Percentiles rank a stretch among this genome's conserved stretches.
These are phyloP conservation scores for Rhodomyrtus psidioides DNA, from an alignment of 441 rosid genomes.

Conservation along the genomic window DNA sequence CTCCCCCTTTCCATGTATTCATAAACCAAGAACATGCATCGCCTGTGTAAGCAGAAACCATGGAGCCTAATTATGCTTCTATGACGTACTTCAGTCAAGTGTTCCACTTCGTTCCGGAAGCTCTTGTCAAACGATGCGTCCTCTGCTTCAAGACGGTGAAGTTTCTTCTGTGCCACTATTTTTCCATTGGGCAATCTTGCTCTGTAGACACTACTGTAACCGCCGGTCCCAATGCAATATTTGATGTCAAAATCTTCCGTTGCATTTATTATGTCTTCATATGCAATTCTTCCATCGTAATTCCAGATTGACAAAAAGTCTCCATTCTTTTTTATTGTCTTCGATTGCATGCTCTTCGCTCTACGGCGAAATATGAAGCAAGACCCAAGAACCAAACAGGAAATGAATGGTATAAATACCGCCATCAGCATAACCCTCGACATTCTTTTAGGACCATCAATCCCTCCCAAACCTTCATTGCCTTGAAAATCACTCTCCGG, in stretches of 20 bases:
- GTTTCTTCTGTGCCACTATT: background rate
- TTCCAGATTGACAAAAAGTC: too few relatives aligned
- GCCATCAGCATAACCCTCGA: accelerated
- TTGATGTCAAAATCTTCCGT: background rate
- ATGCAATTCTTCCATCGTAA: background rate
- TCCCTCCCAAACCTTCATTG: background rate
- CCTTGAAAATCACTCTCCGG: accelerated
- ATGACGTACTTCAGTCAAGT: background rate
- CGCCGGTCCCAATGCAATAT: background rate
- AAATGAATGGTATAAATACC: too few relatives aligned
- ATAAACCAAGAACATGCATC: background rate
- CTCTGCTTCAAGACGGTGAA: background rate
- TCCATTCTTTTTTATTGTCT: background rate
- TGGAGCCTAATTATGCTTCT: background rate
- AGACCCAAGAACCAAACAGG: accelerated
- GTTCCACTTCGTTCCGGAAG: background rate
- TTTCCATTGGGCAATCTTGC: background rate
- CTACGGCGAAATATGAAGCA: background rate
- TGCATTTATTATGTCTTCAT: background rate
- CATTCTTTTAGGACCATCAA: background rate
- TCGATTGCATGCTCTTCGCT: accelerated
- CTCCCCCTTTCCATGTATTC: background rate
- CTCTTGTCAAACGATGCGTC: background rate
- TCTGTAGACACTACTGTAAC: background rate
- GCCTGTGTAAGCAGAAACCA: background rate